phyloP scores from a whole-genome alignment of 177 flowering plant species.

The Telopea speciosissima region DNA sequence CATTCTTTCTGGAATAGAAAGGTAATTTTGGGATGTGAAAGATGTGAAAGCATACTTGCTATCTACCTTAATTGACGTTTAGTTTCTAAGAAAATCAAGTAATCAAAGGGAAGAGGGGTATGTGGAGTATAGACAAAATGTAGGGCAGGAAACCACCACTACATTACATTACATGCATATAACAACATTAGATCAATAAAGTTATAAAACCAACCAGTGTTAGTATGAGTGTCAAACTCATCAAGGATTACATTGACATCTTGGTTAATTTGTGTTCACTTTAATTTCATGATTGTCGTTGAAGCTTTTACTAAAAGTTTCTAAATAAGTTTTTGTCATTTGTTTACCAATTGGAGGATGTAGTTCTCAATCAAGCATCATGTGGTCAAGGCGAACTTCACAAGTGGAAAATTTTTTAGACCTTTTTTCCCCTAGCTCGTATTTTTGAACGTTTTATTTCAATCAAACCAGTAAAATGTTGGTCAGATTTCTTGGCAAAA shows the following conservation, averaged over 20 bases:
- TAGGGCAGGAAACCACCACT: neutral
- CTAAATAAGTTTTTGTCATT: neutral
- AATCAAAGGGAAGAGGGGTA: neutral
- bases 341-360: neutral
- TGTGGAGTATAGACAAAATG: neutral
- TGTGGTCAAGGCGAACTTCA: neutral
- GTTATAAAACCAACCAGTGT: no score
- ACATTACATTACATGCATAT: neutral
- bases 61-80: neutral
- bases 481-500: no score
- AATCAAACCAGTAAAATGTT: no score
- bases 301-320: neutral
- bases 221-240: neutral
- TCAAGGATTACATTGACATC: neutral
- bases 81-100: neutral
- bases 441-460: no score
- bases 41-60: neutral
- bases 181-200: neutral
- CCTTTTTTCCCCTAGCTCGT: no score
- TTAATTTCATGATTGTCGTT: neutral
- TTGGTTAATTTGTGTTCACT: neutral
- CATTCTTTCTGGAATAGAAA: slow-evolving; percentile 69
- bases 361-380: neutral
- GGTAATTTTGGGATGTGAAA: slow-evolving; percentile 29
- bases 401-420: neutral